Evolutionary conservation across 345 rosid species (phyloP).

Genomic region (Ceriops tagal): DNA sequence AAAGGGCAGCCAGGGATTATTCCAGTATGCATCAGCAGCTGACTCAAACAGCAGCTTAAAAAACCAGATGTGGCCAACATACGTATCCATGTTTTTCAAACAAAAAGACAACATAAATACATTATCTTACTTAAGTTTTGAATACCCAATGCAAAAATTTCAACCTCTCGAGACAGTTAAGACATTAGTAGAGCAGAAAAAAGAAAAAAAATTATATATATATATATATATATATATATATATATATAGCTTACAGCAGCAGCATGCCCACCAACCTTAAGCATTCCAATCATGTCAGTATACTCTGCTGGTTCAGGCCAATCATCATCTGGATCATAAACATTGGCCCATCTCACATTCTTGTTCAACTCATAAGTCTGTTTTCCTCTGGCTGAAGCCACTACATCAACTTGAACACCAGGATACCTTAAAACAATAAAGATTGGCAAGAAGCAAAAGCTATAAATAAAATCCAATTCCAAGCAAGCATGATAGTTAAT

Average conservation of each 20-base stretch:
- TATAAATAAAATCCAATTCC: neutral
- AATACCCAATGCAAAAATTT: neutral
- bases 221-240: too few species aligned
- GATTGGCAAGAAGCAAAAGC: neutral
- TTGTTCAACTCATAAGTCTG: constrained; percentile 86
- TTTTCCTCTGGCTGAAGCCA: constrained; percentile 79
- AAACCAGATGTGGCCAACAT: too few species aligned
- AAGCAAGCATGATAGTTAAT: neutral
- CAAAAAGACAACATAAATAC: neutral
- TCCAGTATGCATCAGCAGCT: too few species aligned
- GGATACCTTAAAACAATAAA: constrained; percentile 51
- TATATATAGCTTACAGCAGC: neutral
- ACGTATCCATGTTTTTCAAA: neutral
- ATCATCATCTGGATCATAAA: constrained; percentile 75
- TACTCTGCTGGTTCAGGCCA: constrained; percentile 88
- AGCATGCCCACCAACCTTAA: constrained; percentile 51
- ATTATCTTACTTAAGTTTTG: neutral
- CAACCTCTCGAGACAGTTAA: neutral
- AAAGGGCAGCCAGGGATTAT: too few species aligned
- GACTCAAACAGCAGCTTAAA: too few species aligned
- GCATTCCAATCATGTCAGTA: constrained; percentile 73
- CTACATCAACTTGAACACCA: constrained; percentile 77
- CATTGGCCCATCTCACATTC: constrained; percentile 92
- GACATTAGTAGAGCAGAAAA: neutral
- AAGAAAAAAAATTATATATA: neutral